These are phyloP conservation scores for Phaeotremella skinneri DNA, from an alignment of 768 basidiomycete genomes.

Conservation along the genomic window DNA sequence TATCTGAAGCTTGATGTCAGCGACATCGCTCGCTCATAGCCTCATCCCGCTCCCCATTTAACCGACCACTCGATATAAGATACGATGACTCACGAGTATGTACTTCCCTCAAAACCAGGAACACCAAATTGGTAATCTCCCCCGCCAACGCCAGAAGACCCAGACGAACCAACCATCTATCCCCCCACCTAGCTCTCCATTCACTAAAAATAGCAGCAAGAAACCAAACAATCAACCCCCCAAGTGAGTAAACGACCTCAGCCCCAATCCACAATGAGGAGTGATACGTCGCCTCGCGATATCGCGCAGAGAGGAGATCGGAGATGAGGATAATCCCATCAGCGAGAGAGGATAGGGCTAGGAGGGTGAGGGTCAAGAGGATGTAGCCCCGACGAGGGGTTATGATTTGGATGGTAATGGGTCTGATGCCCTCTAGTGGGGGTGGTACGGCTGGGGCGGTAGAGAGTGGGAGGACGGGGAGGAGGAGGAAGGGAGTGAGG, in stretches of 20 bases:
- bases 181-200: slow-evolving; percentile 36
- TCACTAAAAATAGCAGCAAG: slow-evolving; percentile 28
- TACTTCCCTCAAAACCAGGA: slow-evolving; percentile 29
- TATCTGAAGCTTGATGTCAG: slow-evolving; percentile 14
- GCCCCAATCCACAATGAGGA: slow-evolving; percentile 9
- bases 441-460: slow-evolving; percentile 15
- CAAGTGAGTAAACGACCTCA: slow-evolving; percentile 32
- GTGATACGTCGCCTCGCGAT: slow-evolving; percentile 57
- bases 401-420: slow-evolving; percentile 58
- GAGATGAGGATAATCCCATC: slow-evolving; percentile 74
- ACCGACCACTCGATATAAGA: neutral
- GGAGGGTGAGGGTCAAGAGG: slow-evolving; percentile 66
- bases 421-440: slow-evolving; percentile 34
- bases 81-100: slow-evolving; percentile 28
- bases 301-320: slow-evolving; percentile 63
- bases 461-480: slow-evolving; percentile 30
- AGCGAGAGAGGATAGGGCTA: slow-evolving; percentile 69
- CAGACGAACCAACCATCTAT: slow-evolving; percentile 27
- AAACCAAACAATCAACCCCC: slow-evolving; percentile 37
- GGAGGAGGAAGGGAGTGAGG: slow-evolving; percentile 35
- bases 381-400: slow-evolving; percentile 76
- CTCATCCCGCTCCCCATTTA: neutral
- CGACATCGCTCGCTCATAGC: neutral
- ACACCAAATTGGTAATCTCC: slow-evolving; percentile 37
- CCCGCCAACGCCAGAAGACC: slow-evolving; percentile 23